These are phyloP conservation scores for Aureobasidium namibiae DNA, from an alignment of 2,329 filamentous ascomycete genomes.

Conservation along the genomic window DNA sequence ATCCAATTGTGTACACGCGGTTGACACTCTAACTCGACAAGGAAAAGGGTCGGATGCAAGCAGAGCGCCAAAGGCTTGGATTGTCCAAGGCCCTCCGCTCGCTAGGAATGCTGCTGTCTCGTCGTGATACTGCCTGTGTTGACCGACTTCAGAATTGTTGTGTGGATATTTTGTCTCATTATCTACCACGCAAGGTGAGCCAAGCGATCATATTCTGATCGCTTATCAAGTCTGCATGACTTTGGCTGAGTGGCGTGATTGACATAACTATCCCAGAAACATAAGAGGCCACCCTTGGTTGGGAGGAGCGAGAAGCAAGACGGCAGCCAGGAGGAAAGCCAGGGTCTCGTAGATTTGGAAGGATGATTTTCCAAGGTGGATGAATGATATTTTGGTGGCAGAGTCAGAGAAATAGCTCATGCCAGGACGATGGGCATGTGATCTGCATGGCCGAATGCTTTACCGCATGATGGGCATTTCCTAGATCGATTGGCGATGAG, in stretches of 20 bases:
- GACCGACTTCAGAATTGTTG: background rate
- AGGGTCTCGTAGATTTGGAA: background rate
- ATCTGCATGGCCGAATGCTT: slow-evolving; percentile 84
- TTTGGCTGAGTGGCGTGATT: background rate
- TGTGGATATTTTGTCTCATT: background rate
- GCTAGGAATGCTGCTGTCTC: background rate
- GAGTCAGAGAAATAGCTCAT: background rate
- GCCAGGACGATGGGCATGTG: slow-evolving; percentile 54
- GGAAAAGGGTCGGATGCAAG: background rate
- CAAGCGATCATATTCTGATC: background rate
- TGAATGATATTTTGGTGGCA: background rate
- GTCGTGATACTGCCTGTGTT: background rate
- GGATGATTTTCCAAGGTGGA: background rate
- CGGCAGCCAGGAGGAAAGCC: background rate
- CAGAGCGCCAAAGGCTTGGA: background rate
- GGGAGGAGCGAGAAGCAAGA: background rate
- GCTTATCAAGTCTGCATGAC: background rate
- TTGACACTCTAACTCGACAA: background rate
- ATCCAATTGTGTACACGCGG: background rate
- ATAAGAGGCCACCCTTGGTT: background rate
- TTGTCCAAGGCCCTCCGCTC: background rate
- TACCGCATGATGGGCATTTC: slow-evolving; percentile 91
- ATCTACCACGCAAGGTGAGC: background rate
- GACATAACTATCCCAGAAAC: background rate
- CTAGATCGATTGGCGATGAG: slow-evolving; percentile 81